Evolutionary conservation across 108 stramenopile species (phyloP).

Genomic region (Skeletonema costatum): DNA sequence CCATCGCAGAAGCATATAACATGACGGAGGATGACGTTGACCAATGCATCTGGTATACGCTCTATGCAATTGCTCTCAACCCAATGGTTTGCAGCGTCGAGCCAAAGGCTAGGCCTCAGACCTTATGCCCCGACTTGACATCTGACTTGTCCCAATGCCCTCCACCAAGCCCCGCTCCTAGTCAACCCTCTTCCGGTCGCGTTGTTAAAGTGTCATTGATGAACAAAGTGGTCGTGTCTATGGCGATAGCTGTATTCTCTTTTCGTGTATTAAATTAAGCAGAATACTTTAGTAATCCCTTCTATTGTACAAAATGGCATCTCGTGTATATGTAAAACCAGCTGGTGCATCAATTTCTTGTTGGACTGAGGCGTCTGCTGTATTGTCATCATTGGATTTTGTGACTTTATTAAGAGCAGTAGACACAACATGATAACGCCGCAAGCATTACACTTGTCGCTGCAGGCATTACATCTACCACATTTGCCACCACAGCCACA

Average conservation of each 20-base stretch:
- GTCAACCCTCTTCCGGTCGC: background rate
- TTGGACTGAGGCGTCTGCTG: too few relatives aligned
- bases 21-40: slow-evolving; percentile 22
- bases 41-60: slow-evolving; percentile 16
- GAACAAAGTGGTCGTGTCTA: background rate
- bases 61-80: slow-evolving; percentile 22
- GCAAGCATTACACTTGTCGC: too few relatives aligned
- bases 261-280: background rate
- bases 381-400: too few relatives aligned
- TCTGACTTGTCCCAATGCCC: slow-evolving; percentile 27
- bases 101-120: background rate
- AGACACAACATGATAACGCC: too few relatives aligned
- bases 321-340: too few relatives aligned
- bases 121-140: slow-evolving; percentile 17
- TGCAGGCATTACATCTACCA: too few relatives aligned
- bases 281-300: background rate
- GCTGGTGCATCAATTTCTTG: too few relatives aligned
- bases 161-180: background rate
- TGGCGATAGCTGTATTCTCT: background rate
- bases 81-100: slow-evolving; percentile 31
- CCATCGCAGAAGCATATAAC: background rate
- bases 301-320: background rate
- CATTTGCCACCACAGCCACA: too few relatives aligned
- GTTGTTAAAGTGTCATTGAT: background rate
- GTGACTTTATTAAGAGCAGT: too few relatives aligned